Evolutionary conservation across 257 asterid genomes (phyloP).

Genomic region (Nemophila menziesii): DNA sequence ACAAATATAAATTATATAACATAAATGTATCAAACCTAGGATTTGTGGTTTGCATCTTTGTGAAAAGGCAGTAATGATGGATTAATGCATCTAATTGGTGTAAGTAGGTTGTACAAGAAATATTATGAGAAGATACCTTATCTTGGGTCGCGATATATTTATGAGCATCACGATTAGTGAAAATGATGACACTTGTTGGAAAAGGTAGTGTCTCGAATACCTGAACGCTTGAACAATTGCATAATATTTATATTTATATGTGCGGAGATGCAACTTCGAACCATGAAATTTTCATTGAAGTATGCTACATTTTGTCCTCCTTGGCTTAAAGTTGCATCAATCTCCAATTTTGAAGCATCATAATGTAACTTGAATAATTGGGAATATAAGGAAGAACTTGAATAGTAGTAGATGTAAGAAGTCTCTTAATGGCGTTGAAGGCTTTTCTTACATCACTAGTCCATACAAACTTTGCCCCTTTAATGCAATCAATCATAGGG

Average conservation of each 20-base stretch:
- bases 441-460: background rate
- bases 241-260: too few relatives aligned
- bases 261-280: too few relatives aligned
- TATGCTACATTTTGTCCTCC: too few relatives aligned
- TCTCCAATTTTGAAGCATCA: slow-evolving; percentile 4
- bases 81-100: background rate
- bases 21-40: background rate
- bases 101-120: background rate
- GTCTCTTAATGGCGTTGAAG: background rate
- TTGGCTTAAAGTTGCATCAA: background rate
- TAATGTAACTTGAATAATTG: background rate
- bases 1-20: background rate
- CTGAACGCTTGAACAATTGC: too few relatives aligned
- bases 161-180: too few relatives aligned
- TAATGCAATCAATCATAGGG: too few relatives aligned
- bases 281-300: too few relatives aligned
- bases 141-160: background rate
- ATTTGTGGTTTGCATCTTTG: background rate
- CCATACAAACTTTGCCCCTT: too few relatives aligned
- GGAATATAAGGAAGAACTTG: background rate
- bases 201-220: too few relatives aligned
- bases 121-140: too few relatives aligned
- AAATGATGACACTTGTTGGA: too few relatives aligned
- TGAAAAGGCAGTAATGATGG: background rate
- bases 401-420: background rate